Conservation (phyloP, 2,329 filamentous ascomycete genomes). For the Microdochium bolleyi region DNA sequence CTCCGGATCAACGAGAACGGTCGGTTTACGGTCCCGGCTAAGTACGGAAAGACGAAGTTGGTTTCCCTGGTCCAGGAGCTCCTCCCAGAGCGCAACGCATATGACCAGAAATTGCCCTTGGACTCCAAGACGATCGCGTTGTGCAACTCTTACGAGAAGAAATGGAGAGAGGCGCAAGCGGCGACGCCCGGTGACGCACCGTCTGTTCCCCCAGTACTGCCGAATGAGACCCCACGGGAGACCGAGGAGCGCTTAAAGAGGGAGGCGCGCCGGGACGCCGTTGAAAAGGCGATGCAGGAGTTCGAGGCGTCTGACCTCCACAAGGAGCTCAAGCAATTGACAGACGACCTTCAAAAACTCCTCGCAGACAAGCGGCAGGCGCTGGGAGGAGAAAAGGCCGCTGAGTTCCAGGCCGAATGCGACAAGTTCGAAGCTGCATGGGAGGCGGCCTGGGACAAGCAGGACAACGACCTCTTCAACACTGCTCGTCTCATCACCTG, state of each 20-base stretch:
- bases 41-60: conserved; percentile 1
- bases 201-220: not conserved
- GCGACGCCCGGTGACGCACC: not conserved
- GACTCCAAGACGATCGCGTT: not conserved
- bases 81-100: not conserved
- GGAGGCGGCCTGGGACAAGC: conserved; percentile 21
- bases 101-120: not conserved
- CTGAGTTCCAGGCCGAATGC: conserved; percentile 2
- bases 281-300: conserved; percentile 8
- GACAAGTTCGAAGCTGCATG: conserved; percentile 5
- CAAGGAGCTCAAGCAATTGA: not conserved
- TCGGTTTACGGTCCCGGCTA: conserved; percentile 42
- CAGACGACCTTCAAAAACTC: not conserved
- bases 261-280: conserved; percentile 3
- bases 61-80: conserved; percentile 1
- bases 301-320: conserved; percentile 1
- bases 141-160: not conserved
- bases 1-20: conserved; percentile 59
- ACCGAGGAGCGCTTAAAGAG: conserved; percentile 10
- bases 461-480: conserved; percentile 47
- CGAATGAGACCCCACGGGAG: conserved; percentile 14
- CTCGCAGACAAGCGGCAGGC: not conserved
- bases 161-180: not conserved
- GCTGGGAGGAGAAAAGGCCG: not conserved
- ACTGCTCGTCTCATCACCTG: conserved; percentile 44